Evolutionary conservation across 2,329 filamentous ascomycete genomes (phyloP), one percentile per base, ranked within the genome.

Genomic region (Apiospora kogelbergensis): DNA sequence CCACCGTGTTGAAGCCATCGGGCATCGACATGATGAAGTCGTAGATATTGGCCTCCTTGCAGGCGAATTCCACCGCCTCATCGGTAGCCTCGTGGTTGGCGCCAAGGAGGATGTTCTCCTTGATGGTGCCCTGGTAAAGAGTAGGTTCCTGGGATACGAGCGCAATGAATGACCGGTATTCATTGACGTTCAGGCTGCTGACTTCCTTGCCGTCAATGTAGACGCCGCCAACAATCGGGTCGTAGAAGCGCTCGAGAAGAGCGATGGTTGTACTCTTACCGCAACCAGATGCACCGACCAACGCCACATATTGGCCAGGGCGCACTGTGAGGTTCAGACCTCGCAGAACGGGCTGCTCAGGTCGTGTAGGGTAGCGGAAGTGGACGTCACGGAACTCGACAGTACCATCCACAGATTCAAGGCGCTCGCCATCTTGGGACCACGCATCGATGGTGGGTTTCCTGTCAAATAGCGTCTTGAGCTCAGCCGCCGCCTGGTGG

Each of bases 101-200:
- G 13, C 94, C 94, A 1, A 98, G 87, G 6, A 97, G 81, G 71
- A 98, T 94, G 78, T 98, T 98, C 42, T 98, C 95, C 73, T 87
- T 89, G 75, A 99, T 93, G 0, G 92, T 95, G 57, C 95, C 96
- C 79, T 97, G 94, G 81, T 98, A 99, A 0, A 99, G 83, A 0
- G 95, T 97, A 0, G 96, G 95, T 78, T 98, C 96, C 78, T 98
- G 96, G 42, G 92, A 94, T 17, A 99, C 95, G 11, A 99, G 90
- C 0, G 95, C 92, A 72, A 98, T 88, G 78, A 91, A 89, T 22
- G 87, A 90, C 67, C 96, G 91, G 82, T 98, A 98, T 68, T 95
- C 90, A 80, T 93, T 94, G 76, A 97, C 85, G 75, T 97, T 95
- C 65, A 98, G 84, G 13, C 85, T 86, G 70, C 89, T 91, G 75